These are phyloP conservation scores for Tetrahymena elliotti DNA, from an alignment of 73 alveolate species.

Conservation along the genomic window DNA sequence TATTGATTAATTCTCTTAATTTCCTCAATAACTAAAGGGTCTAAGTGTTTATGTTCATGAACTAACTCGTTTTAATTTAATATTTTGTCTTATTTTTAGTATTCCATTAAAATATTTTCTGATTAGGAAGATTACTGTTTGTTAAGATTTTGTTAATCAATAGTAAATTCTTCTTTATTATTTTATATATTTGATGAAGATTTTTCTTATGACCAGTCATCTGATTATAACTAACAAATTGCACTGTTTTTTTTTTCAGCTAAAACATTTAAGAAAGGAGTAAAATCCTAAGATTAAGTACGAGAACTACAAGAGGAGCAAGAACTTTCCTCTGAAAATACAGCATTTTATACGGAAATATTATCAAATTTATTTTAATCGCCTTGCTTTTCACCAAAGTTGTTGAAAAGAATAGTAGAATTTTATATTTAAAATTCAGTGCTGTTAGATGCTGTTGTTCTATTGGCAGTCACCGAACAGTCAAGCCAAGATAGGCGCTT, in stretches of 20 bases:
- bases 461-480: not conserved
- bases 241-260: not conserved
- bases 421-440: not conserved
- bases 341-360: not conserved
- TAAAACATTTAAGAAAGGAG: not conserved
- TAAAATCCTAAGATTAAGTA: not conserved
- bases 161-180: not conserved
- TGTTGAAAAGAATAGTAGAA: not conserved
- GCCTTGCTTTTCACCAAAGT: not conserved
- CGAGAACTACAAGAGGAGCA: not conserved
- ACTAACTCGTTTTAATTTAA: not conserved
- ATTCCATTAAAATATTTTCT: not conserved
- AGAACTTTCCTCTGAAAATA: not conserved
- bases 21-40: not conserved
- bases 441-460: not conserved
- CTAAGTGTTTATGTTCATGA: not conserved
- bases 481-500: not conserved
- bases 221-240: not conserved
- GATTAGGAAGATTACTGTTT: not conserved
- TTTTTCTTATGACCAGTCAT: not conserved
- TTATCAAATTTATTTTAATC: not conserved
- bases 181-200: not conserved
- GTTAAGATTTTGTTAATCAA: not conserved
- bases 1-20: not conserved
- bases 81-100: not conserved